Percentiles rank a stretch among this genome's conserved stretches.
These are phyloP conservation scores for Fraxinus sp. DNA, from an alignment of 305 asterid genomes.

Conservation along the genomic window DNA sequence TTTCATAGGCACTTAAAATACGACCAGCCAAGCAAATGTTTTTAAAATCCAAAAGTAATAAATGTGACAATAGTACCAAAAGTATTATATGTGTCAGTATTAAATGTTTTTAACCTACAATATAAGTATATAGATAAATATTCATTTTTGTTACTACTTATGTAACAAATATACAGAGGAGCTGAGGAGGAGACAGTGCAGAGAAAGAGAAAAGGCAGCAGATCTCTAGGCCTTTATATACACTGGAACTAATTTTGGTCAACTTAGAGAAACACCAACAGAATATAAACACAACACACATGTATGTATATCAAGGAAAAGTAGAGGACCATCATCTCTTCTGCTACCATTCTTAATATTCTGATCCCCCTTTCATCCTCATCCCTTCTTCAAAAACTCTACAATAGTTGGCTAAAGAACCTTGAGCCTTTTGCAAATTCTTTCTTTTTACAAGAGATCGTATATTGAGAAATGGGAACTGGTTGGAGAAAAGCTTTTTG, in stretches of 20 bases:
- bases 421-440: background rate
- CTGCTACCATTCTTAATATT: background rate
- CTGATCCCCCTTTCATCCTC: background rate
- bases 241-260: background rate
- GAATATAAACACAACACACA: background rate
- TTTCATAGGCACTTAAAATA: background rate
- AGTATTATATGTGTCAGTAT: background rate
- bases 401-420: background rate
- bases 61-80: background rate
- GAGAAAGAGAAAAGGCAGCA: background rate
- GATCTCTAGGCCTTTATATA: background rate
- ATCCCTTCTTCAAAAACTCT: background rate
- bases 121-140: background rate
- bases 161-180: background rate
- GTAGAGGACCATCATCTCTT: background rate
- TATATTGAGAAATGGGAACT: conserved; percentile 60
- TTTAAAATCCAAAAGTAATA: no score
- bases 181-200: background rate
- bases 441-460: background rate
- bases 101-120: background rate
- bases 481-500: conserved; percentile 96
- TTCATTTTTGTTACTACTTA: background rate
- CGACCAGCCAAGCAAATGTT: background rate
- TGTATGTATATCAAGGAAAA: background rate
- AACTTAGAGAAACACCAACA: background rate